phyloP scores from a whole-genome alignment of 352 stramenopile genomes.

The Phytophthora ramorum region DNA sequence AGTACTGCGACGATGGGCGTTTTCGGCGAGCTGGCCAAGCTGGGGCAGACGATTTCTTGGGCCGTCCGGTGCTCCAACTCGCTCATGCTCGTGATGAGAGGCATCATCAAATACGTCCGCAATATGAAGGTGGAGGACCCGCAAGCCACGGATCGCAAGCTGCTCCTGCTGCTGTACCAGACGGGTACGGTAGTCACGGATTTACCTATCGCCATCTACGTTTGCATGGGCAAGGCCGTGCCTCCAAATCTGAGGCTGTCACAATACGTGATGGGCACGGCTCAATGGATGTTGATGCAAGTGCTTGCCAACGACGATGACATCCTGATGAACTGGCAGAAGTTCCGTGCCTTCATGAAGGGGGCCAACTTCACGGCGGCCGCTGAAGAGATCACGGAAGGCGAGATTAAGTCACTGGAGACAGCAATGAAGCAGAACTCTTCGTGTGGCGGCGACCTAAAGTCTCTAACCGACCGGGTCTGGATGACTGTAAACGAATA shows the following conservation, averaged over 20 bases:
- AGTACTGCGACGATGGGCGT: conserved; percentile 46
- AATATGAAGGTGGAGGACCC: conserved; percentile 37
- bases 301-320: conserved; percentile 24
- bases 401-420: conserved; percentile 37
- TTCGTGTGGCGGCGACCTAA: conserved; percentile 39
- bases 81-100: conserved; percentile 35
- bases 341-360: conserved; percentile 30
- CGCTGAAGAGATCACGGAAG: conserved; percentile 30
- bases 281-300: conserved; percentile 36
- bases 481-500: conserved; percentile 38
- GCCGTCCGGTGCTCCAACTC: conserved; percentile 31
- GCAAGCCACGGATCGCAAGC: conserved; percentile 20
- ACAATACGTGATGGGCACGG: conserved; percentile 24
- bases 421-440: conserved; percentile 38
- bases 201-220: conserved; percentile 35
- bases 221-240: conserved; percentile 35
- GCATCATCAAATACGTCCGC: conserved; percentile 37
- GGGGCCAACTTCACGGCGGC: conserved; percentile 37
- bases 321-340: conserved; percentile 32
- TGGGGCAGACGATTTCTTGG: conserved; percentile 33
- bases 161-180: conserved; percentile 37
- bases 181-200: conserved; percentile 36
- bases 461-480: conserved; percentile 30
- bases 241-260: conserved; percentile 25
- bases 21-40: conserved; percentile 42